Conservation (phyloP, 495 filamentous ascomycete species). For the Copromyces sp. region DNA sequence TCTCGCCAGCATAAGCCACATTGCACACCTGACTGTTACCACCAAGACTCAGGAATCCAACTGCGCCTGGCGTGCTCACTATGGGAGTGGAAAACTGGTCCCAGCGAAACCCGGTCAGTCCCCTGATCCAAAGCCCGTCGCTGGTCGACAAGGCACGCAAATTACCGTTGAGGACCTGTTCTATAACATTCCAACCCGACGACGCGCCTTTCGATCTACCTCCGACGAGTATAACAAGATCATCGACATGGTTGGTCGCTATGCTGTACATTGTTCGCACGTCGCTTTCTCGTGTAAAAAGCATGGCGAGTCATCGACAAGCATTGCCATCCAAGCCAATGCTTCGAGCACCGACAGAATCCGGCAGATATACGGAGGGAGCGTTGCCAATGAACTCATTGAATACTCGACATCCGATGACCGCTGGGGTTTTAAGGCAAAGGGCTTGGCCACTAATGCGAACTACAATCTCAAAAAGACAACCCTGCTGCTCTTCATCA, state of each 20-base stretch:
- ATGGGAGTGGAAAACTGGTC: constrained; percentile 71
- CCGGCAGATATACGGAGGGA: constrained; percentile 76
- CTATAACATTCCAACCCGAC: constrained; percentile 86
- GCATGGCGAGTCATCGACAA: constrained; percentile 73
- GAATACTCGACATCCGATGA: constrained; percentile 62
- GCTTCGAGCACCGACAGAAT: constrained; percentile 73
- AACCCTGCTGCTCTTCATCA: constrained; percentile 86
- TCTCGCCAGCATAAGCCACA: constrained; percentile 96
- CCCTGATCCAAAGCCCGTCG: constrained; percentile 77
- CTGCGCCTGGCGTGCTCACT: constrained; percentile 83
- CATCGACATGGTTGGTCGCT: constrained; percentile 85
- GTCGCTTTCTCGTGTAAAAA: constrained; percentile 97
- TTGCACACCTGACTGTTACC: constrained; percentile 89
- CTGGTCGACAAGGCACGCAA: constrained; percentile 89
- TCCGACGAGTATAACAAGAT: constrained; percentile 98
- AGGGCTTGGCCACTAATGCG: constrained; percentile 80
- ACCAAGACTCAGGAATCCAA: constrained; percentile 85
- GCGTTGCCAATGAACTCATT: constrained; percentile 83
- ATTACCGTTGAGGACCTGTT: constrained; percentile 97
- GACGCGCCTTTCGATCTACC: constrained; percentile 79
- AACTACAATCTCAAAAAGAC: constrained; percentile 95
- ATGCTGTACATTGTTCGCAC: constrained; percentile 86
- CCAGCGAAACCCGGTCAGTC: constrained; percentile 88
- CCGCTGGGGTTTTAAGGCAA: constrained; percentile 72
- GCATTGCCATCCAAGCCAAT: constrained; percentile 64